Evolutionary conservation across 2,329 filamentous ascomycete genomes (phyloP).

Genomic region (Tolypocladium ophioglossoides): DNA sequence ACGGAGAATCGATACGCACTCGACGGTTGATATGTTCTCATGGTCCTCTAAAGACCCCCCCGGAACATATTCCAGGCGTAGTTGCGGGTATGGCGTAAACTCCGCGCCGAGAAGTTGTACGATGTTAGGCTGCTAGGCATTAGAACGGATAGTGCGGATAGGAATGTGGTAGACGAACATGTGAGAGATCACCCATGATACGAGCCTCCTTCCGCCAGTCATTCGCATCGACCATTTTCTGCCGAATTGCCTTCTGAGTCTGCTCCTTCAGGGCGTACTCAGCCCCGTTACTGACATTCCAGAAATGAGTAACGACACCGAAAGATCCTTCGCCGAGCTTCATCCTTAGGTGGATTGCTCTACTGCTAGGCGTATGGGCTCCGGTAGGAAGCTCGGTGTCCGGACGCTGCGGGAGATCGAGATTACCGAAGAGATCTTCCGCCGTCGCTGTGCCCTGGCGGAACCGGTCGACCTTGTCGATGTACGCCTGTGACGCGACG

Average conservation of each 20-base stretch:
- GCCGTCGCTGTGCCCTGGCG: constrained; percentile 2
- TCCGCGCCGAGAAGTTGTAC: neutral
- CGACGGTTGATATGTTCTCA: constrained; percentile 1
- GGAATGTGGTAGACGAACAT: constrained; percentile 5
- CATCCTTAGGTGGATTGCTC: constrained; percentile 4
- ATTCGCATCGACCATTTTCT: neutral
- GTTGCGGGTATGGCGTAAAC: neutral
- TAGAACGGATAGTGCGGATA: neutral
- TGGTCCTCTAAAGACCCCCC: constrained; percentile 1
- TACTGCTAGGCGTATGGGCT: constrained; percentile 1
- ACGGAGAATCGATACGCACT: constrained; percentile 5
- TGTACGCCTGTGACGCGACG: constrained; percentile 4
- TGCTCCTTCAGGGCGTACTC: constrained; percentile 12
- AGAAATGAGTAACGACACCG: constrained; percentile 8
- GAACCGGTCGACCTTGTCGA: constrained; percentile 7
- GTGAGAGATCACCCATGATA: constrained; percentile 9
- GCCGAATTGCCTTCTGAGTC: neutral
- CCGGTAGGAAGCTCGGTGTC: constrained; percentile 1
- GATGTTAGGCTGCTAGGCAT: constrained; percentile 5
- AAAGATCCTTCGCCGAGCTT: constrained; percentile 6
- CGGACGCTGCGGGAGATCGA: constrained; percentile 1
- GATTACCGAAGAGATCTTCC: constrained; percentile 3
- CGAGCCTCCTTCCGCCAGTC: constrained; percentile 9
- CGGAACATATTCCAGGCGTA: constrained; percentile 6
- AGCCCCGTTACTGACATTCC: constrained; percentile 11